phyloP scores from a whole-genome alignment of 202 grass and related monocot genomes.

The Setaria italica region DNA sequence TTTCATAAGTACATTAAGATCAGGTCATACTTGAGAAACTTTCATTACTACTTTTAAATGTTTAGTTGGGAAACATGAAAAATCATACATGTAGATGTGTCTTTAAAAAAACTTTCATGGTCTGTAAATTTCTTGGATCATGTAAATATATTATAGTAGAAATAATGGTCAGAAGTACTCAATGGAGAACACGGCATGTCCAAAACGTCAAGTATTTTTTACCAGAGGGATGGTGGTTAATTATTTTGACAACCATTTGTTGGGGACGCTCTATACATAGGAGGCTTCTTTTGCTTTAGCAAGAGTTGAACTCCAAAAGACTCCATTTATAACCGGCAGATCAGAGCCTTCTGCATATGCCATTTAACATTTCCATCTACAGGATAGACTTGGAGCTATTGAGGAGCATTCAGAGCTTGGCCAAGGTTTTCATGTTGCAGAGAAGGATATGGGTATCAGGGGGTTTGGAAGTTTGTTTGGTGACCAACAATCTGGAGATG shows the following conservation, averaged over 20 bases:
- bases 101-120: neutral
- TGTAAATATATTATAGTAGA: neutral
- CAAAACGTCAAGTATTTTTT: neutral
- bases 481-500: slow-evolving; percentile 96
- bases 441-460: slow-evolving; percentile 97
- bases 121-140: neutral
- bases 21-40: neutral
- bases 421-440: slow-evolving; percentile 93
- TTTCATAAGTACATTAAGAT: neutral
- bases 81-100: neutral
- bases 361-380: slow-evolving; percentile 45
- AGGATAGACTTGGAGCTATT: slow-evolving; percentile 93
- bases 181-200: neutral
- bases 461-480: slow-evolving; percentile 97
- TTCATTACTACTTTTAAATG: neutral
- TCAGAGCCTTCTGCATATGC: slow-evolving; percentile 15
- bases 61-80: slow-evolving; percentile 4
- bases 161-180: neutral
- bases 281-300: neutral
- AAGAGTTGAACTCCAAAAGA: neutral
- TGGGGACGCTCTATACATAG: neutral
- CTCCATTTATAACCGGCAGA: neutral
- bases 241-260: neutral
- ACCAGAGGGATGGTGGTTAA: neutral
- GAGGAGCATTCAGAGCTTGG: slow-evolving; percentile 88